These are phyloP conservation scores for Anthracocystis walkeri DNA, from an alignment of 1,284 basidiomycete species.

Conservation along the genomic window DNA sequence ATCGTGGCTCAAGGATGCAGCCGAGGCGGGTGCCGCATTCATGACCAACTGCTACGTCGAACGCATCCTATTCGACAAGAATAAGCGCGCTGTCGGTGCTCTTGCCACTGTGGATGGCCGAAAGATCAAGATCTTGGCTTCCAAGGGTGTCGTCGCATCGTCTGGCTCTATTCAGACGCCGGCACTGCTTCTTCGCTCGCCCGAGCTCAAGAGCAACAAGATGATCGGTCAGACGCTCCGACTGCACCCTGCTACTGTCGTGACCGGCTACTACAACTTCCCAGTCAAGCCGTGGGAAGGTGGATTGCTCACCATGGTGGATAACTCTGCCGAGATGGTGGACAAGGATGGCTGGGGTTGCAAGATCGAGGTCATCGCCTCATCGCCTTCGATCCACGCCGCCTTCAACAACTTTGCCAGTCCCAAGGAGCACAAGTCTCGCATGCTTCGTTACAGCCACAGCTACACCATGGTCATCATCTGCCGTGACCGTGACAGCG, in stretches of 20 bases:
- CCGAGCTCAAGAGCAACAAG: slow-evolving; percentile 70
- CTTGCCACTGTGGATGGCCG: slow-evolving; percentile 60
- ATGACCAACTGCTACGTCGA: slow-evolving; percentile 69
- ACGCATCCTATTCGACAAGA: slow-evolving; percentile 69
- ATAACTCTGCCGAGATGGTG: slow-evolving; percentile 63
- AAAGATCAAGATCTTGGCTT: slow-evolving; percentile 66
- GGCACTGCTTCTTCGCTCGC: slow-evolving; percentile 71
- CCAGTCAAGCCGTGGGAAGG: slow-evolving; percentile 72
- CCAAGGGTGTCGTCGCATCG: slow-evolving; percentile 70
- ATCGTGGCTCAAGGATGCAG: slow-evolving; percentile 70
- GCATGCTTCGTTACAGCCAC: slow-evolving; percentile 68
- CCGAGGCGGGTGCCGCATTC: slow-evolving; percentile 69
- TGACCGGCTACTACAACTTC: slow-evolving; percentile 71
- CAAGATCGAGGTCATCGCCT: slow-evolving; percentile 72
- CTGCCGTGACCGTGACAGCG: slow-evolving; percentile 67
- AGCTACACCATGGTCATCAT: slow-evolving; percentile 67
- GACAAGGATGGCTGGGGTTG: slow-evolving; percentile 69
- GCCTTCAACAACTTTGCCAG: slow-evolving; percentile 68
- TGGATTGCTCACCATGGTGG: slow-evolving; percentile 71
- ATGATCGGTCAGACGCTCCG: slow-evolving; percentile 72
- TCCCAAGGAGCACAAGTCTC: slow-evolving; percentile 69
- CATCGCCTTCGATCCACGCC: slow-evolving; percentile 69
- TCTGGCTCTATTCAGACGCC: slow-evolving; percentile 71
- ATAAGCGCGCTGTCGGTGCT: slow-evolving; percentile 61
- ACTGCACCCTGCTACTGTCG: slow-evolving; percentile 71